phyloP scores from a whole-genome alignment of 257 asterid genomes.

The Gynochthodes officinalis region DNA sequence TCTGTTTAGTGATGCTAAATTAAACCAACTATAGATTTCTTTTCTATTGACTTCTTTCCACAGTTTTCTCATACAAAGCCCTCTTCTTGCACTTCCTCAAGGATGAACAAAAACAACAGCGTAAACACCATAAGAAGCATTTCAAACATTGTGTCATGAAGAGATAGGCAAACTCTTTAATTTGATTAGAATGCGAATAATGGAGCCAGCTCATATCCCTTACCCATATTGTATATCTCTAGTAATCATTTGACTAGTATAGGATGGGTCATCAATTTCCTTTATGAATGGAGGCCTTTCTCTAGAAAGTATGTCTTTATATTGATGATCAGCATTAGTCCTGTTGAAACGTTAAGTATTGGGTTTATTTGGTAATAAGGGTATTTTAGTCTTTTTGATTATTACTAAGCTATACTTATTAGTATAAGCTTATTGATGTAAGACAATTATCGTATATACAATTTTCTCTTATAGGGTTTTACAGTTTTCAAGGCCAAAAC shows the following conservation, averaged over 20 bases:
- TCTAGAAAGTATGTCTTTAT: conserved; percentile 43
- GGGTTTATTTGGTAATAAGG: too few relatives aligned
- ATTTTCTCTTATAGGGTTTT: too few relatives aligned
- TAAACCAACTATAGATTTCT: not conserved
- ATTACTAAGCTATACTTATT: too few relatives aligned
- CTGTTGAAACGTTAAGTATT: too few relatives aligned
- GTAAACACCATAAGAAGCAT: not conserved
- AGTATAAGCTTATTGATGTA: too few relatives aligned
- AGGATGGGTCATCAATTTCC: conserved; percentile 85
- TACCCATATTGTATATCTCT: conserved; percentile 86
- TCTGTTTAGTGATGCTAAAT: not conserved
- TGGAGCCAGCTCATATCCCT: too few relatives aligned
- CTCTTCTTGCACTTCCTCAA: not conserved
- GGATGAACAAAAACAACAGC: not conserved
- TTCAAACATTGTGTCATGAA: not conserved
- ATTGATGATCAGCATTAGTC: conserved; percentile 59
- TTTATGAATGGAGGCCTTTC: conserved; percentile 79
- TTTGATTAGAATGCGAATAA: conserved; percentile 1
- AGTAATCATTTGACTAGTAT: conserved; percentile 41
- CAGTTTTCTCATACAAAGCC: not conserved
- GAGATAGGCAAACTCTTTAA: not conserved
- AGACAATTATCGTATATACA: too few relatives aligned
- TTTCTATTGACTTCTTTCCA: not conserved
- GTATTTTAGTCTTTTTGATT: too few relatives aligned
- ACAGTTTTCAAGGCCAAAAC: too few relatives aligned